Evolutionary conservation across 2,329 filamentous ascomycete genomes (phyloP).

Genomic region (Rhinocladiella mackenziei): DNA sequence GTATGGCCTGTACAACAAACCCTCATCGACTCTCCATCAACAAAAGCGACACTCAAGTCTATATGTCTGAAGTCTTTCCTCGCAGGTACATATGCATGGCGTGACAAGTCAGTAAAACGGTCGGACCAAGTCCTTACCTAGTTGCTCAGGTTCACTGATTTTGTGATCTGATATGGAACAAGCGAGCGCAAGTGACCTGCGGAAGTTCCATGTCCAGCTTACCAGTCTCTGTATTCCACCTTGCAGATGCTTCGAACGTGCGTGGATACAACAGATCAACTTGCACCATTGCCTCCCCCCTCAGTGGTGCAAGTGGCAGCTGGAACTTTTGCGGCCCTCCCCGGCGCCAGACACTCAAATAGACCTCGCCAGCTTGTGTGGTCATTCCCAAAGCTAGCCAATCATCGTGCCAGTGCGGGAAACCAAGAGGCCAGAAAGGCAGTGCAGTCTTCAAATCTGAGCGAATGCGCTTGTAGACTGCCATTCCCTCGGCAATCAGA

Average conservation of each 20-base stretch:
- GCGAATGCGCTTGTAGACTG: constrained; percentile 32
- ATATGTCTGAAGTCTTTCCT: too few species aligned
- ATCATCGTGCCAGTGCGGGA: constrained; percentile 35
- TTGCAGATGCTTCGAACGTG: not conserved
- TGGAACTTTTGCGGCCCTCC: constrained; percentile 4
- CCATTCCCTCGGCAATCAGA: constrained; percentile 33
- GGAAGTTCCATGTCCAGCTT: constrained; percentile 6
- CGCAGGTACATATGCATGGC: too few species aligned
- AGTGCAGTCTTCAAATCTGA: constrained; percentile 22
- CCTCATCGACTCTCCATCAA: too few species aligned
- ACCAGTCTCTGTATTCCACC: constrained; percentile 1
- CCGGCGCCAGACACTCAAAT: constrained; percentile 29
- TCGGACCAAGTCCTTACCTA: too few species aligned
- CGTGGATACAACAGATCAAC: constrained; percentile 9
- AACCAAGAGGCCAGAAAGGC: constrained; percentile 37
- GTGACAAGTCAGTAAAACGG: too few species aligned
- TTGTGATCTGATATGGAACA: not conserved
- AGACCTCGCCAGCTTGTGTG: constrained; percentile 4
- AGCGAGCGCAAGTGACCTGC: constrained; percentile 1
- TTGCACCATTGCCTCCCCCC: not conserved
- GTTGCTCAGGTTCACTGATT: too few species aligned
- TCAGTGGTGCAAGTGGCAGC: constrained; percentile 1
- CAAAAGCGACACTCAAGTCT: too few species aligned
- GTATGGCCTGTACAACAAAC: too few species aligned
- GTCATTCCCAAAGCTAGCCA: constrained; percentile 34